Evolutionary conservation across 2,329 filamentous ascomycete species (phyloP).

Genomic region (Fusarium protoensiforme): DNA sequence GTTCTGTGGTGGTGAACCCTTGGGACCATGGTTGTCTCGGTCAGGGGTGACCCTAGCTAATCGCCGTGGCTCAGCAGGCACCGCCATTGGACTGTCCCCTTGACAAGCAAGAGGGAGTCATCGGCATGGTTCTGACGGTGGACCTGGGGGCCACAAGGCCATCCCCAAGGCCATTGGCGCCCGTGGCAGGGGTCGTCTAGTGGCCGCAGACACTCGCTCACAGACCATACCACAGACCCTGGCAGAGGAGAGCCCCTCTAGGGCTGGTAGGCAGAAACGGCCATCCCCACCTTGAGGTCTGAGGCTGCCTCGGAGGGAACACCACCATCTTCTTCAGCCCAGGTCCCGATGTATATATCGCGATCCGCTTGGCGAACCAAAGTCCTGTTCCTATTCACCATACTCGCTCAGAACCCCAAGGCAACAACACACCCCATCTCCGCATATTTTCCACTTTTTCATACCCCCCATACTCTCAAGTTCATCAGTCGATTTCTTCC

Average conservation of each 20-base stretch:
- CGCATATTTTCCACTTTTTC: slow-evolving; percentile 31
- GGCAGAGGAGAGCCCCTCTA: neutral
- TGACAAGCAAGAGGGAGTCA: slow-evolving; percentile 35
- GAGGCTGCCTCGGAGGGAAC: slow-evolving; percentile 38
- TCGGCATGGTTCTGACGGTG: slow-evolving; percentile 31
- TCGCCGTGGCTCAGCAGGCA: slow-evolving; percentile 28
- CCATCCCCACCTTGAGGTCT: slow-evolving; percentile 19
- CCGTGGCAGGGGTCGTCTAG: slow-evolving; percentile 22
- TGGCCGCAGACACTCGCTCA: slow-evolving; percentile 16
- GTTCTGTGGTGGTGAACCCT: slow-evolving; percentile 1
- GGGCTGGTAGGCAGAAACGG: slow-evolving; percentile 43
- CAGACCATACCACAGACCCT: neutral
- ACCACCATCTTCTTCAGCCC: slow-evolving; percentile 14
- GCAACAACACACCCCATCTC: slow-evolving; percentile 29
- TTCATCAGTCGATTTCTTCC: slow-evolving; percentile 3
- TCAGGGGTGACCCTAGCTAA: slow-evolving; percentile 10
- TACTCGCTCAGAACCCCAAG: slow-evolving; percentile 26
- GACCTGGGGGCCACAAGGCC: slow-evolving; percentile 19
- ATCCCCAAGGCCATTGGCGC: slow-evolving; percentile 2
- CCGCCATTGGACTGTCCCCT: slow-evolving; percentile 1
- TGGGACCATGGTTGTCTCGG: neutral
- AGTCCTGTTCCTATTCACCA: slow-evolving; percentile 1
- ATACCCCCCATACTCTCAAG: slow-evolving; percentile 3
- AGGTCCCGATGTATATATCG: slow-evolving; percentile 36
- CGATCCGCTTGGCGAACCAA: slow-evolving; percentile 26